A percentile compares a stretch with the other conserved stretches of the same genome.
phyloP scores from a whole-genome alignment of 2,329 filamentous ascomycete genomes.

The Xylariomycetidae sp. region DNA sequence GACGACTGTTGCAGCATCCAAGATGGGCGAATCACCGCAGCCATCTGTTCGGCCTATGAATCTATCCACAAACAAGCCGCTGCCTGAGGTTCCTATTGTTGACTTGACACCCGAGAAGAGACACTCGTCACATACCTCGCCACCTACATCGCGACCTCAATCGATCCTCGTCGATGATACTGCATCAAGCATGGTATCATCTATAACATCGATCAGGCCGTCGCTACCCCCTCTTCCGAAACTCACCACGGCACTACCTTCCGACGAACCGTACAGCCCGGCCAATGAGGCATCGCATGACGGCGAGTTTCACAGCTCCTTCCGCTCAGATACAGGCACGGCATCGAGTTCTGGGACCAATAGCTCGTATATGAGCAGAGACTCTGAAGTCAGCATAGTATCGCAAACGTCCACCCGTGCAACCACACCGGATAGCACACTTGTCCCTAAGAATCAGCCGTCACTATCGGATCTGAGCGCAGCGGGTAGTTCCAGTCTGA shows the following conservation, averaged over 20 bases:
- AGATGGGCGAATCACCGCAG: conserved; percentile 22
- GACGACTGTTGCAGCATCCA: conserved; percentile 35
- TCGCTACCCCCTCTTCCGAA: conserved; percentile 53
- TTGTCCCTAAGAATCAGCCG: conserved; percentile 52
- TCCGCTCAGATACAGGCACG: conserved; percentile 65
- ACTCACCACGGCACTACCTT: conserved; percentile 46
- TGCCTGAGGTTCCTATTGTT: conserved; percentile 57
- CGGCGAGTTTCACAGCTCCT: conserved; percentile 45
- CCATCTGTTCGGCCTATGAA: conserved; percentile 25
- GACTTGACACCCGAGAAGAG: conserved; percentile 20
- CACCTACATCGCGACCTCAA: conserved; percentile 37
- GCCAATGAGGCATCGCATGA: conserved; percentile 44
- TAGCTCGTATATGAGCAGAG: conserved; percentile 73
- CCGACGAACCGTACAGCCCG: conserved; percentile 44
- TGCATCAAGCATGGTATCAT: conserved; percentile 39
- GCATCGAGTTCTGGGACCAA: conserved; percentile 73
- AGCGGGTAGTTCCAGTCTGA: conserved; percentile 59
- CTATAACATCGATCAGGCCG: conserved; percentile 43
- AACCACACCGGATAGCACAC: conserved; percentile 70
- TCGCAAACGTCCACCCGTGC: conserved; percentile 84
- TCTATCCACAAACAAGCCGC: conserved; percentile 58
- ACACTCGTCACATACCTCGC: conserved; percentile 23
- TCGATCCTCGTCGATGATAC: conserved; percentile 37
- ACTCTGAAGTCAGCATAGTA: conserved; percentile 74
- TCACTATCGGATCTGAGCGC: conserved; percentile 66